A percentile compares a stretch with the other conserved stretches of the same genome.
Conservation (phyloP, 2,329 filamentous ascomycete species). For the Colletotrichum musicola region DNA sequence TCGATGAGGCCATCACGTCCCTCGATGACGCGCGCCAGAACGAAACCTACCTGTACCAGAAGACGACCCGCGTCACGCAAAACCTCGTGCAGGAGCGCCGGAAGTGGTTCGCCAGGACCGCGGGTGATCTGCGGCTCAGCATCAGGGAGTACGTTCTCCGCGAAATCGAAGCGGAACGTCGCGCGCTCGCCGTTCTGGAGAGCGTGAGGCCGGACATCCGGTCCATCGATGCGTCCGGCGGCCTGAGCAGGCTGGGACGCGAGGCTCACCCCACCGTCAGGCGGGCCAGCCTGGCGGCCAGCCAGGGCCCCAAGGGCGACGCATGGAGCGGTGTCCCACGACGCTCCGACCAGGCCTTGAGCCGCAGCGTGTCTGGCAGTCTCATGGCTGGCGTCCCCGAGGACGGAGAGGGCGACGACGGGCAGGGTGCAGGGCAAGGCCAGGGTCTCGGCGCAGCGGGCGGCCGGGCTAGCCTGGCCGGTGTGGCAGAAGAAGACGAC, state of each 20-base stretch:
- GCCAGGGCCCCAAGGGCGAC: constrained; percentile 97
- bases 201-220: constrained; percentile 93
- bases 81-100: constrained; percentile 91
- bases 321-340: constrained; percentile 96
- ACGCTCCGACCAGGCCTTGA: constrained; percentile 78
- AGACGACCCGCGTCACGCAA: constrained; percentile 88
- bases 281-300: constrained; percentile 82
- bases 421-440: constrained; percentile 49
- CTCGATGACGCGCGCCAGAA: constrained; percentile 88
- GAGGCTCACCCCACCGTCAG: constrained; percentile 84
- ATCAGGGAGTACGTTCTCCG: constrained; percentile 94
- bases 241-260: constrained; percentile 88
- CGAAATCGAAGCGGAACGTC: constrained; percentile 94
- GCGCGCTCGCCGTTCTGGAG: constrained; percentile 92
- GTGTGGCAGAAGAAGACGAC: constrained; percentile 83
- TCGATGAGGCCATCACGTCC: constrained; percentile 94
- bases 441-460: constrained; percentile 53
- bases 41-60: constrained; percentile 85
- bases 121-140: constrained; percentile 83
- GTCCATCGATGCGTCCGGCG: constrained; percentile 90
- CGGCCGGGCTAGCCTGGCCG: constrained; percentile 65
- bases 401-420: constrained; percentile 66
- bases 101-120: constrained; percentile 89
- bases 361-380: constrained; percentile 81
- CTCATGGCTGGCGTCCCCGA: constrained; percentile 75